phyloP scores from a whole-genome alignment of 352 stramenopile genomes.

The Pythium coloratum region DNA sequence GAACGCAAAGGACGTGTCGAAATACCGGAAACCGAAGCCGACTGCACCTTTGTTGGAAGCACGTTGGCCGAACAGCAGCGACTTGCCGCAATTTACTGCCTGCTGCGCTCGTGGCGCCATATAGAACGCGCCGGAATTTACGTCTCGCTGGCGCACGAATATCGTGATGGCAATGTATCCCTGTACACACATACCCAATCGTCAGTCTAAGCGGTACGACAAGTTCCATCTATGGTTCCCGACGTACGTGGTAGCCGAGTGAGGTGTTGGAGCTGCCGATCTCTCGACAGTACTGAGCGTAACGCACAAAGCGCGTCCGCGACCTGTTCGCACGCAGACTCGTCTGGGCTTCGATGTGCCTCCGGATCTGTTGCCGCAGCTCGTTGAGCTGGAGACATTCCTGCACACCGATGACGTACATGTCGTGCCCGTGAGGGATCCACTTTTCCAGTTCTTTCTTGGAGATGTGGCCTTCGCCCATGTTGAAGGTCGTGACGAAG shows the following conservation, averaged over 20 bases:
- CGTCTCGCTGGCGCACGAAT: conserved; percentile 78
- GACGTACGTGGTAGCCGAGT: conserved; percentile 74
- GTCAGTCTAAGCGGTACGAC: neutral
- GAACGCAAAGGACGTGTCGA: conserved; percentile 86
- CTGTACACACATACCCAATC: conserved; percentile 15
- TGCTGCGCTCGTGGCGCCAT: conserved; percentile 73
- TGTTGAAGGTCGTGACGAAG: conserved; percentile 86
- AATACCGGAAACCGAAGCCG: conserved; percentile 85
- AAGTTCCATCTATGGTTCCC: neutral
- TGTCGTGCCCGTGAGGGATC: conserved; percentile 77
- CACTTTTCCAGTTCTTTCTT: conserved; percentile 64
- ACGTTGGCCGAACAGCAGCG: conserved; percentile 62
- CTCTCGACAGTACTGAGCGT: conserved; percentile 63
- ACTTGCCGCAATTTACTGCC: conserved; percentile 77
- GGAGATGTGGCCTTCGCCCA: conserved; percentile 68
- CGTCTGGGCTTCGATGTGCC: conserved; percentile 61
- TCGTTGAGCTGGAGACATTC: conserved; percentile 83
- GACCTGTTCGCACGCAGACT: conserved; percentile 26
- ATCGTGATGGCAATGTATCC: conserved; percentile 88
- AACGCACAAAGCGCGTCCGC: conserved; percentile 26
- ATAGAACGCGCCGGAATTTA: conserved; percentile 76
- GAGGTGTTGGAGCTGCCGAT: conserved; percentile 83
- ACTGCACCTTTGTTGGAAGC: conserved; percentile 91
- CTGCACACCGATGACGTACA: conserved; percentile 88
- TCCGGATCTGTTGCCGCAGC: conserved; percentile 53